Percentiles rank a stretch among this genome's conserved stretches.
Evolutionary conservation across 805 yeast genomes (phyloP).

Genomic region (Wickerhamomyces strasburgensis): DNA sequence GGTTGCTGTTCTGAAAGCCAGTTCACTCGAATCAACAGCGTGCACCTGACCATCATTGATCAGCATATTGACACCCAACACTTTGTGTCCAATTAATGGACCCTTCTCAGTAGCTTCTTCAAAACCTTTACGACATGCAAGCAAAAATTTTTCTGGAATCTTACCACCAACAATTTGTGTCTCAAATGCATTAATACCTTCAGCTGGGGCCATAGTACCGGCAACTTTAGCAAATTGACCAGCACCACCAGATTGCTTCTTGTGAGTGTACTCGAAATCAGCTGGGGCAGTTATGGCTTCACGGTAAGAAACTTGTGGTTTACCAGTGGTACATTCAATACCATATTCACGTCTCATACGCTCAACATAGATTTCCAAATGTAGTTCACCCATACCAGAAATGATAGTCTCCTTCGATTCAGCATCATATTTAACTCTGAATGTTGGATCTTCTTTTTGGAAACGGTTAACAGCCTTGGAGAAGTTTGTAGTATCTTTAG

Average conservation of each 20-base stretch:
- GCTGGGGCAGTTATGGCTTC: conserved; percentile 77
- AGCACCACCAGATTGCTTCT: conserved; percentile 99
- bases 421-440: conserved; percentile 82
- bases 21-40: conserved; percentile 93
- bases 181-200: conserved; percentile 68
- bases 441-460: conserved; percentile 99
- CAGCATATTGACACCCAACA: conserved; percentile 87
- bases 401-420: conserved; percentile 93
- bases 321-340: conserved; percentile 92
- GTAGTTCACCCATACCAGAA: conserved; percentile 98
- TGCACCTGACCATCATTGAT: conserved; percentile 97
- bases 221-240: conserved; percentile 98
- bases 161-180: conserved; percentile 95
- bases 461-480: conserved; percentile 96
- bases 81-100: conserved; percentile 92
- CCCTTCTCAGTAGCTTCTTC: conserved; percentile 95
- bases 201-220: conserved; percentile 68
- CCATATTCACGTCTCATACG: conserved; percentile 97
- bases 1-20: conserved; percentile 92
- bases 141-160: conserved; percentile 89
- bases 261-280: conserved; percentile 88
- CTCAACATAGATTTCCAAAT: conserved; percentile 95
- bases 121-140: conserved; percentile 94
- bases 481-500: conserved; percentile 82
- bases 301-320: conserved; percentile 97